Evolutionary conservation across 129 eudicot species (phyloP).

Genomic region (Escallonia herrerae): DNA sequence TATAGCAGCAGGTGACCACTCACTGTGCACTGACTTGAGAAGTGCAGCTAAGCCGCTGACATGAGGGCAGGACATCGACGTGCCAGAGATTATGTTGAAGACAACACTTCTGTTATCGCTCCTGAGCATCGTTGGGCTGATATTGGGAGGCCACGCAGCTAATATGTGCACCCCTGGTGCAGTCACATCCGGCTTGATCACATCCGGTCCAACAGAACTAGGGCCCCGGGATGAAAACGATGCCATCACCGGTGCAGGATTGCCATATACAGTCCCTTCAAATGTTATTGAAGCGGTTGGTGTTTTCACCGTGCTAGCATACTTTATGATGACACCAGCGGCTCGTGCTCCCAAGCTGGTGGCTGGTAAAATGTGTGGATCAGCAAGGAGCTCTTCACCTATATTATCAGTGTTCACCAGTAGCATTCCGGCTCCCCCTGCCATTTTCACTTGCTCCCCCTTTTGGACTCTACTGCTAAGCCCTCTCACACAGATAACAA

Average conservation of each 20-base stretch:
- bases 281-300: conserved; percentile 26
- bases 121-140: conserved; percentile 44
- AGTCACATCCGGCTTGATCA: conserved; percentile 48
- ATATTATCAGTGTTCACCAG: conserved; percentile 34
- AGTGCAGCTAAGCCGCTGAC: conserved; percentile 58
- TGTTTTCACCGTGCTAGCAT: conserved; percentile 9
- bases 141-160: conserved; percentile 66
- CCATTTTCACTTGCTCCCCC: conserved; percentile 51
- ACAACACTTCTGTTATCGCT: conserved; percentile 40
- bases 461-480: conserved; percentile 38
- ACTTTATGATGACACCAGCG: conserved; percentile 27
- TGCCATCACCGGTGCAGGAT: conserved; percentile 44
- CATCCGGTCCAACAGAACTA: conserved; percentile 25
- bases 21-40: conserved; percentile 45
- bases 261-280: conserved; percentile 28
- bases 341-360: conserved; percentile 27
- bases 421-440: conserved; percentile 74
- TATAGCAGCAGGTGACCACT: conserved; percentile 73
- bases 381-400: conserved; percentile 67
- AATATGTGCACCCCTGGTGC: conserved; percentile 73
- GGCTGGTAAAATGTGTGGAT: conserved; percentile 56
- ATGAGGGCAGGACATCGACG: conserved; percentile 89
- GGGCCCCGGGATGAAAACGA: conserved; percentile 51
- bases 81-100: conserved; percentile 65
- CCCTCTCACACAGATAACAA: conserved; percentile 60